Conservation (phyloP, 169 alveolate genomes). For the Plasmodium berghei region DNA sequence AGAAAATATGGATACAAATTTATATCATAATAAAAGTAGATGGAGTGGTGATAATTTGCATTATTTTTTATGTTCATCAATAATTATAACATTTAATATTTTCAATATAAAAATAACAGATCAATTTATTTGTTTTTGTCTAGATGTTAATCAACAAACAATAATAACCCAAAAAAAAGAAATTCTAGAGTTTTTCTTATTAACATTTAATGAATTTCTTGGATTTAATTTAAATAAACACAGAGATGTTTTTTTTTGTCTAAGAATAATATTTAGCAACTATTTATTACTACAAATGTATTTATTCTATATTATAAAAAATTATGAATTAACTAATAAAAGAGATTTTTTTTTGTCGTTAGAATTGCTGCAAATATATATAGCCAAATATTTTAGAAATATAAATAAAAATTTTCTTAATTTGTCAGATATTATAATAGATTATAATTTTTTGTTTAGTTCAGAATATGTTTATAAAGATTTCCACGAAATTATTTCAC, state of each 20-base stretch:
- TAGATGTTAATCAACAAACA: slow-evolving; percentile 29
- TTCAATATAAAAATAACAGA: slow-evolving; percentile 57
- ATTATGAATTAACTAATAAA: slow-evolving; percentile 19
- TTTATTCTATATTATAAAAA: slow-evolving; percentile 40
- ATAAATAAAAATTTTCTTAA: slow-evolving; percentile 35
- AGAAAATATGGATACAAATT: slow-evolving; percentile 53
- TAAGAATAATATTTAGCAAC: slow-evolving; percentile 50
- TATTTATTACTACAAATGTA: slow-evolving; percentile 71
- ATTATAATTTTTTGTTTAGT: slow-evolving; percentile 43
- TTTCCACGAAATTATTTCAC: slow-evolving; percentile 16
- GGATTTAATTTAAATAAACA: slow-evolving; percentile 19
- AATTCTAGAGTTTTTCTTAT: slow-evolving; percentile 32
- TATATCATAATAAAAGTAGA: slow-evolving; percentile 40
- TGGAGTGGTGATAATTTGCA: slow-evolving; percentile 38
- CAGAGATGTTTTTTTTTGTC: slow-evolving; percentile 24
- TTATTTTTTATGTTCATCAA: slow-evolving; percentile 40
- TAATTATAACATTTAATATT: slow-evolving; percentile 58
- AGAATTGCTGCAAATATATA: slow-evolving; percentile 27
- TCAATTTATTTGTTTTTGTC: slow-evolving; percentile 32
- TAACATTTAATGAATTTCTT: slow-evolving; percentile 53
- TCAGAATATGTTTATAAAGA: slow-evolving; percentile 53
- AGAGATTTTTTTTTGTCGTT: slow-evolving; percentile 5
- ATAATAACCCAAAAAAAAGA: slow-evolving; percentile 42
- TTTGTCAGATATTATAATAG: slow-evolving; percentile 41
- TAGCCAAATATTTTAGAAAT: slow-evolving; percentile 38